These are phyloP conservation scores for Termitomyces heimii DNA, from an alignment of 768 basidiomycete species.

Conservation along the genomic window DNA sequence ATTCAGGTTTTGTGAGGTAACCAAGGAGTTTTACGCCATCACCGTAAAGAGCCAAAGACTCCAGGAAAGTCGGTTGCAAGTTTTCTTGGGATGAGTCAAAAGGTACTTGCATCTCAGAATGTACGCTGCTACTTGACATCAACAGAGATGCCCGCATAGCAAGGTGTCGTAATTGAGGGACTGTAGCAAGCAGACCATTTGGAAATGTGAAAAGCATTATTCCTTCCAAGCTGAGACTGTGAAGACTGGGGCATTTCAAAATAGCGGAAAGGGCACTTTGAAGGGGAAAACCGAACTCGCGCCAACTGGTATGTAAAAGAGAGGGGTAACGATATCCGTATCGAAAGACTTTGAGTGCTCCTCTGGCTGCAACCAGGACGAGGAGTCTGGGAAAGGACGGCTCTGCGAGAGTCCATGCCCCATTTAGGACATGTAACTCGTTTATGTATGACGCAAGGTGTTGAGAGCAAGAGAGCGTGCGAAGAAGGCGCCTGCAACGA, in stretches of 20 bases:
- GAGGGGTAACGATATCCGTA: background rate
- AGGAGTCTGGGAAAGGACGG: background rate
- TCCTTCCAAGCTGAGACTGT: background rate
- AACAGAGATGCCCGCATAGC: background rate
- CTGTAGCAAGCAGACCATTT: background rate
- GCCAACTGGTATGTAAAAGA: background rate
- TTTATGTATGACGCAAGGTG: background rate
- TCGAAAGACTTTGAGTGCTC: background rate
- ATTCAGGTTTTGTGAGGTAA: background rate
- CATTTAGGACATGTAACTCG: background rate
- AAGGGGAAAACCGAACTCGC: background rate
- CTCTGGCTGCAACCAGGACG: background rate
- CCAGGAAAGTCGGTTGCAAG: background rate
- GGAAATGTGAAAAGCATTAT: background rate
- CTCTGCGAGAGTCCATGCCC: background rate
- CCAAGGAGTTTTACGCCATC: background rate
- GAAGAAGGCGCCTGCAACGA: background rate
- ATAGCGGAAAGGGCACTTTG: background rate
- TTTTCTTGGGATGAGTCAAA: background rate
- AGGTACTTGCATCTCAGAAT: background rate
- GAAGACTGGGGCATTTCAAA: background rate
- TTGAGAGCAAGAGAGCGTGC: background rate
- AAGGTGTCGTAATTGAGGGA: background rate
- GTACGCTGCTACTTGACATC: background rate
- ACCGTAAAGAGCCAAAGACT: background rate